Base-by-base conservation (phyloP, 163 green algal genomes). In the Smithsoniella earleae region DNA sequence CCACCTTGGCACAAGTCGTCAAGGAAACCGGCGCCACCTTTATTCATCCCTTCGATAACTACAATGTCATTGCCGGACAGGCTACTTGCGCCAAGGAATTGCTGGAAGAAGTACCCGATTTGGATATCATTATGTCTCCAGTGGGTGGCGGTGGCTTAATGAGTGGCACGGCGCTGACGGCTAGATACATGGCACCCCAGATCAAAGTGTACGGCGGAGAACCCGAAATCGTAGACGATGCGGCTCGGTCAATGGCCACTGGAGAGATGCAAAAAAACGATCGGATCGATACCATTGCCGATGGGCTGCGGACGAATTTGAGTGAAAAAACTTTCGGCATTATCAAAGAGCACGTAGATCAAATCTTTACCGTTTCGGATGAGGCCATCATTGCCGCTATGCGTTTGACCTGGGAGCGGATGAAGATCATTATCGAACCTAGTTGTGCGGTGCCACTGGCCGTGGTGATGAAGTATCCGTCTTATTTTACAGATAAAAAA, bases 391-490 rank as follows among this genome's bases (percentile, higher is more conserved):
- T 93, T 36, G 63, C 30, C 0, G 89, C 89, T 37, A 96, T 96
- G 89, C 76, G 62, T 72, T 74, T 94, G 1, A 69, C 84, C 2
- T 90, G 85, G 63, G 84, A 91, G 76, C 75, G 83, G 2, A 82
- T n/a, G n/a, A n/a, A n/a, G n/a, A 58, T 95, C 20, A 88, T 95
- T 3, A 89, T 95, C 52, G 90, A 96, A 86, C 90, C 90, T 3
- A 88, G 77, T 65, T 89, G 87, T 0, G 90, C 90, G 0, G 87
- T 86, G 16, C 85, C 85, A 0, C 75, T 96, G 54, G 90, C 90
- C 13, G 90, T 88, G 1, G 86, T 84, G 27, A 62, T 94, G 63
- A 79, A 75, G n/a, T n/a, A 5, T n/a, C 63, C 2, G 33, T 52
- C 28, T 80, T 81, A 2, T 34, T 75, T 27, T 20, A 46, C 43